Evolutionary conservation across 2,329 filamentous ascomycete genomes (phyloP), one percentile per base, ranked within the genome.

Genomic region (Neonectria neomacrospora): DNA sequence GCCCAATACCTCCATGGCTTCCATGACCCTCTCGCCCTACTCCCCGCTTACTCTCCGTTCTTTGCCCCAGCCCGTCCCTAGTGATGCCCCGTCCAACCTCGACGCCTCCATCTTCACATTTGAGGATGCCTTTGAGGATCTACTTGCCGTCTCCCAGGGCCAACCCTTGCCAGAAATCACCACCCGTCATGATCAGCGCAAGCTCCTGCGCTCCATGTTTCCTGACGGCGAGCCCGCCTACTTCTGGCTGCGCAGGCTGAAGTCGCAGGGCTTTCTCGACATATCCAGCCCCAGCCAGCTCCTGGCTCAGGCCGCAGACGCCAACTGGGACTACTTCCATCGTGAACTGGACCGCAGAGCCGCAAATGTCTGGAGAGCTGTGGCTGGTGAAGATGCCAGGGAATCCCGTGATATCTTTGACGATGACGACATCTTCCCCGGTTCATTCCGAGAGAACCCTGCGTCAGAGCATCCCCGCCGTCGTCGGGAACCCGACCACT

Each of bases 41-140:
- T 75, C 75, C 16, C 77, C 76, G 8, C 41, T 71, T 5, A 67
- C 71, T 39, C 80, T 87, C 18, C 77, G 77, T 48, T 71, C 79
- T 60, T 77, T 86, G 8, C 79, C 76, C 8, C 83, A 82, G 63
- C 86, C 86, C 2, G 70, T 77, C 0, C 85, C 85, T 0, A 78
- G 73, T 8, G 83, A 83, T 65, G 75, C 80, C 1, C 79, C 81
- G 9, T 63, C 74, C 4, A 75, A 76, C 47, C 64, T 76, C 32
- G 78, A 81, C 59, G 50, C 75, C 12, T 72, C 70, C 41, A 69
- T 77, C 34, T 86, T 86, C 69, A 85, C 83, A 9, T 88, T 86
- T 66, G 78, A 82, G 32, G 85, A 88, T 66, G 85, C 86, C 50
- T 87, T 88, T 64, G 85, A 88, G 68, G 86, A 88, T 65, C 80